A percentile compares a stretch with the other conserved stretches of the same genome.
phyloP scores from a whole-genome alignment of 2,329 filamentous ascomycete species.

The Hymenoscyphus repandus region DNA sequence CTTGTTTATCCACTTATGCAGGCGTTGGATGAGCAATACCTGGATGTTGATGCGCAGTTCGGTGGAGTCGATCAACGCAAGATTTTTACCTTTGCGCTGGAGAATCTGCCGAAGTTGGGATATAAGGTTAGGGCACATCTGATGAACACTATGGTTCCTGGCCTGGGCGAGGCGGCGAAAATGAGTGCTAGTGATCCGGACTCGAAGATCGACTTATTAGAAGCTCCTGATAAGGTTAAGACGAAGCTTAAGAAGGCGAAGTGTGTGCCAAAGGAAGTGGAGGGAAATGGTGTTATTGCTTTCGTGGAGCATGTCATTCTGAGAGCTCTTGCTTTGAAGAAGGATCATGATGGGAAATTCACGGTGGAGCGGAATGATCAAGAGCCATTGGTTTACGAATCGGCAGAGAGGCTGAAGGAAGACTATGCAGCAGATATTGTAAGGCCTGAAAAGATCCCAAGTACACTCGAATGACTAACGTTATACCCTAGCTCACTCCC shows the following conservation, averaged over 20 bases:
- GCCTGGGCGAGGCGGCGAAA: conserved; percentile 73
- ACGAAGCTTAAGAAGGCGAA: conserved; percentile 86
- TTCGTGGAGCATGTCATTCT: conserved; percentile 86
- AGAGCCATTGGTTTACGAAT: conserved; percentile 75
- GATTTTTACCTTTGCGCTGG: conserved; percentile 79
- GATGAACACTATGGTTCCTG: conserved; percentile 86
- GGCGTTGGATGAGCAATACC: conserved; percentile 76
- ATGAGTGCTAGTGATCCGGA: conserved; percentile 75
- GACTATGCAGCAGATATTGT: conserved; percentile 78
- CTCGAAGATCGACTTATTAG: conserved; percentile 91
- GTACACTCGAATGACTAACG: conserved; percentile 14
- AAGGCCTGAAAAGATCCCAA: conserved; percentile 31
- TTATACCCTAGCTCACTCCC: conserved; percentile 59
- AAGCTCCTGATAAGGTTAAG: conserved; percentile 64
- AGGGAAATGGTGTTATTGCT: conserved; percentile 80
- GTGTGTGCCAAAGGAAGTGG: conserved; percentile 67
- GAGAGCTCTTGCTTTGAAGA: conserved; percentile 62
- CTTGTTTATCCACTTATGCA: conserved; percentile 85
- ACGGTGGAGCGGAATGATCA: conserved; percentile 62
- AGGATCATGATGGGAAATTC: conserved; percentile 50
- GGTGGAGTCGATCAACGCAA: conserved; percentile 85
- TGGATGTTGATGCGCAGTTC: conserved; percentile 84
- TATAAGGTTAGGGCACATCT: conserved; percentile 69
- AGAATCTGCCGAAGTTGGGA: conserved; percentile 78
- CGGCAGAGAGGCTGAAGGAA: conserved; percentile 67